These are phyloP conservation scores for Rutstroemia sydowiana DNA, from an alignment of 2,329 filamentous ascomycete species.

Conservation along the genomic window DNA sequence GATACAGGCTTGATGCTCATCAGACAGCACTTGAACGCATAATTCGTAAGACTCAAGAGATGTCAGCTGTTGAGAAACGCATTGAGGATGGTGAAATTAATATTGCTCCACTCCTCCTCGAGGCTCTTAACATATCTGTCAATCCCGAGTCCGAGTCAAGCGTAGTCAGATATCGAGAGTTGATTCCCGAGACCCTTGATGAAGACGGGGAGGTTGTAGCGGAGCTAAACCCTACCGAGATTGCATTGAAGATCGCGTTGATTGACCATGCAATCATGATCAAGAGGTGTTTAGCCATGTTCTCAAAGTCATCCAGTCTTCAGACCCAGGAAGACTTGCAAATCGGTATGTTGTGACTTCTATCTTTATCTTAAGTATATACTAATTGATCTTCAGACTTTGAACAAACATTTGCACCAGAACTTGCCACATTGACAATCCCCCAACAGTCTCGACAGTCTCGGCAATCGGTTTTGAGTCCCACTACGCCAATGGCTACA, in stretches of 20 bases:
- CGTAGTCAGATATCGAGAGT: conserved; percentile 67
- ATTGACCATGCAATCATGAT: conserved; percentile 85
- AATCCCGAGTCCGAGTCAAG: conserved; percentile 68
- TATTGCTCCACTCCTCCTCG: conserved; percentile 60
- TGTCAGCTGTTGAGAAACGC: conserved; percentile 67
- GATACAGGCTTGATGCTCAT: conserved; percentile 58
- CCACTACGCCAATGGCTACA: conserved; percentile 34
- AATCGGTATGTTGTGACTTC: conserved; percentile 44
- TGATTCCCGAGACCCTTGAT: conserved; percentile 50
- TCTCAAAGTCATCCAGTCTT: conserved; percentile 52
- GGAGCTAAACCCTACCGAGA: conserved; percentile 56
- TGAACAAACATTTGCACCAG: conserved; percentile 54
- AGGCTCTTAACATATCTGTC: conserved; percentile 70
- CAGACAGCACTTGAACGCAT: conserved; percentile 90
- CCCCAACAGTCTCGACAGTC: conserved; percentile 36
- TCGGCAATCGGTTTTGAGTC: conserved; percentile 6
- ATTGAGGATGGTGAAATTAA: conserved; percentile 66
- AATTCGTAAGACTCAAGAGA: conserved; percentile 81
- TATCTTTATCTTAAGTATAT: neutral
- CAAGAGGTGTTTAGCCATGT: conserved; percentile 69
- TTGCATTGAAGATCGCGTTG: conserved; percentile 74
- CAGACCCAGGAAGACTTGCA: conserved; percentile 53
- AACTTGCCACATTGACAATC: conserved; percentile 56
- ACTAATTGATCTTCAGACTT: conserved; percentile 41
- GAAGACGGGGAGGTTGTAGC: conserved; percentile 41